phyloP scores from a whole-genome alignment of 1,284 basidiomycete species.

The Leccinum variabile region DNA sequence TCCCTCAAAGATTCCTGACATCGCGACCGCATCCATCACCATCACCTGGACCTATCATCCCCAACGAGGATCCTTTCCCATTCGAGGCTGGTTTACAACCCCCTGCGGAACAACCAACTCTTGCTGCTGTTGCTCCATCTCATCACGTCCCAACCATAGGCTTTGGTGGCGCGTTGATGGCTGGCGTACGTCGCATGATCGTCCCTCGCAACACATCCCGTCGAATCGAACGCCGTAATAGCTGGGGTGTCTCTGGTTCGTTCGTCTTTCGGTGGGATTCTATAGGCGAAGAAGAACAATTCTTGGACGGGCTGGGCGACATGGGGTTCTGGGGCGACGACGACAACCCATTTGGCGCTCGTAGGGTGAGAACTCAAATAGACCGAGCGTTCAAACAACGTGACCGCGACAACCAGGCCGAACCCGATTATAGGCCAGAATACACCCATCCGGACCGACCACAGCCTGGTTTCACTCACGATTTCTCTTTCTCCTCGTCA shows the following conservation, averaged over 20 bases:
- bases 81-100: slow-evolving; percentile 41
- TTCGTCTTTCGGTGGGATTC: slow-evolving; percentile 35
- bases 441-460: slow-evolving; percentile 63
- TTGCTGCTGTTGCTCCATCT: slow-evolving; percentile 47
- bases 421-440: slow-evolving; percentile 50
- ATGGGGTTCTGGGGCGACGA: slow-evolving; percentile 20
- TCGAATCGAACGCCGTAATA: slow-evolving; percentile 19
- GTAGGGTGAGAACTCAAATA: slow-evolving; percentile 22
- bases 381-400: slow-evolving; percentile 24
- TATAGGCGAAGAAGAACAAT: slow-evolving; percentile 15
- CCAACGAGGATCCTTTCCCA: slow-evolving; percentile 43
- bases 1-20: slow-evolving; percentile 37
- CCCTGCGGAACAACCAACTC: slow-evolving; percentile 17
- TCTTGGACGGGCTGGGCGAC: slow-evolving; percentile 18
- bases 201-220: slow-evolving; percentile 14
- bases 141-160: slow-evolving; percentile 61
- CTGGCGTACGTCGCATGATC: slow-evolving; percentile 40
- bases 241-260: slow-evolving; percentile 33
- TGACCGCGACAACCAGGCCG: slow-evolving; percentile 13
- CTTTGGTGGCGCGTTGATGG: slow-evolving; percentile 66
- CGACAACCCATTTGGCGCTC: slow-evolving; percentile 11
- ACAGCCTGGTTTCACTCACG: slow-evolving; percentile 59
- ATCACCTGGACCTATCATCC: slow-evolving; percentile 39
- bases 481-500: slow-evolving; percentile 48
- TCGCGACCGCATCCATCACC: slow-evolving; percentile 20